phyloP scores from a whole-genome alignment of 495 filamentous ascomycete genomes.

The Oidiodendron maius region DNA sequence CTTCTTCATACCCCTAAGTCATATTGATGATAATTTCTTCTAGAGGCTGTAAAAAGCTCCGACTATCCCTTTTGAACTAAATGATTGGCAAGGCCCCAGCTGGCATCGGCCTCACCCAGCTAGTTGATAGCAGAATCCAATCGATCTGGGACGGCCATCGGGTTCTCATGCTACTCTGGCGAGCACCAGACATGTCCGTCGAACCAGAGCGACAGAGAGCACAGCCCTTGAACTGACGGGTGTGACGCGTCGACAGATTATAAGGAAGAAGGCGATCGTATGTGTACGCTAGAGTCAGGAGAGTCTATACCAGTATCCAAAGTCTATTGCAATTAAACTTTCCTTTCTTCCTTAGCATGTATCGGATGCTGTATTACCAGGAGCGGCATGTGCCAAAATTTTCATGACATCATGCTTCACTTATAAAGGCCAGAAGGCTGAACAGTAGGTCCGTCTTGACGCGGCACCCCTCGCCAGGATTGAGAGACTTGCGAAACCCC shows the following conservation, averaged over 20 bases:
- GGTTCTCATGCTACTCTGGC: slow-evolving; percentile 65
- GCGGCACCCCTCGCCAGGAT: not conserved
- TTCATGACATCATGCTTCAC: not conserved
- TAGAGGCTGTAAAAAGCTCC: too few relatives aligned
- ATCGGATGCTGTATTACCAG: too few relatives aligned
- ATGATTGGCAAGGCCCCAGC: slow-evolving; percentile 60
- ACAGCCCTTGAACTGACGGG: slow-evolving; percentile 59
- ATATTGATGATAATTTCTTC: too few relatives aligned
- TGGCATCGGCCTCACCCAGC: slow-evolving; percentile 63
- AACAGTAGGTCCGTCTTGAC: not conserved
- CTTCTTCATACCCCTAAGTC: too few relatives aligned
- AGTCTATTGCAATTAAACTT: too few relatives aligned
- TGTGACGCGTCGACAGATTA: slow-evolving; percentile 51
- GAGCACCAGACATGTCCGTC: slow-evolving; percentile 67
- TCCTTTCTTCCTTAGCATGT: too few relatives aligned
- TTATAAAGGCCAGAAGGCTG: not conserved
- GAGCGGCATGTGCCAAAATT: too few relatives aligned
- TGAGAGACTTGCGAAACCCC: not conserved
- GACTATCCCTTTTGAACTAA: slow-evolving; percentile 61
- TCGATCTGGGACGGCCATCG: slow-evolving; percentile 68
- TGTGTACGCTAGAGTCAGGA: too few relatives aligned
- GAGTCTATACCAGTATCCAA: too few relatives aligned
- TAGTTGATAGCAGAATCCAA: slow-evolving; percentile 62
- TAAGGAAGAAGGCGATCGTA: too few relatives aligned
- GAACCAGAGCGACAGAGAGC: slow-evolving; percentile 58